These are phyloP conservation scores for Annulohypoxylon stygium DNA, from an alignment of 495 filamentous ascomycete species.

Conservation along the genomic window DNA sequence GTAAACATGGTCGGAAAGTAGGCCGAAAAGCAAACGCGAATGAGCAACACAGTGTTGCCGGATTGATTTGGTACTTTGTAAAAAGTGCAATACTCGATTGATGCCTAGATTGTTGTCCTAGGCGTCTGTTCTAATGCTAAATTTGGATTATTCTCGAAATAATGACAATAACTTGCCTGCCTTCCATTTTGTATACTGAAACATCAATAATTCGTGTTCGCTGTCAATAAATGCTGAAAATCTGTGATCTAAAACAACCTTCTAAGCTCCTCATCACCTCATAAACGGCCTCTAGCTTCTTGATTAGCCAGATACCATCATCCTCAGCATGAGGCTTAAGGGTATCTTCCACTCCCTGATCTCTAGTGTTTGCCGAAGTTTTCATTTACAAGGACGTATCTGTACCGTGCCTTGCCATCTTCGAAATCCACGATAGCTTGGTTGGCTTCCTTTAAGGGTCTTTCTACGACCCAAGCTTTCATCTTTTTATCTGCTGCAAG, in stretches of 20 bases:
- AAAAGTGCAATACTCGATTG: background rate
- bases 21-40: background rate
- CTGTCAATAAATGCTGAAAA: background rate
- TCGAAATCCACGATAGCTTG: slow-evolving; percentile 76
- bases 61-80: background rate
- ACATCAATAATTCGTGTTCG: background rate
- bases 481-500: slow-evolving; percentile 82
- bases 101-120: background rate
- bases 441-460: slow-evolving; percentile 80
- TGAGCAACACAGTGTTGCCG: background rate
- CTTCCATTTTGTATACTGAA: background rate
- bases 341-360: background rate
- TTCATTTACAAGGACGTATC: slow-evolving; percentile 80
- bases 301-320: background rate
- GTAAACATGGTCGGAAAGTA: background rate
- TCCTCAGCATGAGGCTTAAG: background rate
- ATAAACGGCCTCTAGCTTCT: background rate
- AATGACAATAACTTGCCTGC: background rate
- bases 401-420: slow-evolving; percentile 76
- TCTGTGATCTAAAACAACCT: background rate
- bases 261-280: background rate
- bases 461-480: slow-evolving; percentile 78
- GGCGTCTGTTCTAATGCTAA: background rate
- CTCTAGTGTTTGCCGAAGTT: slow-evolving; percentile 47
- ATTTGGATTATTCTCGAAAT: background rate